Percentiles rank a stretch among this genome's conserved stretches.
phyloP scores from a whole-genome alignment of 1,284 basidiomycete genomes.

The Cronartium ribicola region DNA sequence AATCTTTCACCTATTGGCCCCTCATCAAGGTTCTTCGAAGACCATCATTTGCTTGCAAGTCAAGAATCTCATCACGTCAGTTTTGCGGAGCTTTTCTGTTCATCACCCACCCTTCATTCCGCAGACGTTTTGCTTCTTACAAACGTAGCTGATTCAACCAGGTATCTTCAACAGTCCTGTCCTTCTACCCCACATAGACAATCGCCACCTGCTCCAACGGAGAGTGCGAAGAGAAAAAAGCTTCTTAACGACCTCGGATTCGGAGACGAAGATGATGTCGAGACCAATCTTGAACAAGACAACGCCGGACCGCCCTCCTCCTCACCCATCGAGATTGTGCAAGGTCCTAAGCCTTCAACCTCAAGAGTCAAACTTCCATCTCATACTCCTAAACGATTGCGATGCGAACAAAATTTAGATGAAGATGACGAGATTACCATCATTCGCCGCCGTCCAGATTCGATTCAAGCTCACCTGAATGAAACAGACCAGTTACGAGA shows the following conservation, averaged over 20 bases:
- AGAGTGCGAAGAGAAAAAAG: background rate
- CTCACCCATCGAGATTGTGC: conserved; percentile 2
- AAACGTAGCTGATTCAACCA: no score
- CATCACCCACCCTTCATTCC: no score
- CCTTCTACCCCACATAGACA: no score
- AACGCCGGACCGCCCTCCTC: background rate
- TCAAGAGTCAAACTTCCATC: background rate
- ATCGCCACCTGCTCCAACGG: background rate
- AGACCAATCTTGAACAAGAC: background rate
- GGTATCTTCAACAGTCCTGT: no score
- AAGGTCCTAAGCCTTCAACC: conserved; percentile 1
- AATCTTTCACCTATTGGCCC: background rate
- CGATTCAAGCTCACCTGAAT: background rate
- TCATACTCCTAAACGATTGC: background rate
- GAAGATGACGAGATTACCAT: background rate
- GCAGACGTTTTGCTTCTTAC: no score
- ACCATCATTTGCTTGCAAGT: background rate
- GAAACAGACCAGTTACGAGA: background rate
- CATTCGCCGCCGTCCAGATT: background rate
- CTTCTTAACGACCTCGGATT: conserved; percentile 5
- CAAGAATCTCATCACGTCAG: background rate
- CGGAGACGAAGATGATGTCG: background rate
- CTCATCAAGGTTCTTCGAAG: background rate
- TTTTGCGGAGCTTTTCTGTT: background rate
- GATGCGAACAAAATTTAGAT: background rate